Evolutionary conservation across 768 basidiomycete genomes (phyloP), one percentile per base, ranked within the genome.

Genomic region (Trametes cubensis): DNA sequence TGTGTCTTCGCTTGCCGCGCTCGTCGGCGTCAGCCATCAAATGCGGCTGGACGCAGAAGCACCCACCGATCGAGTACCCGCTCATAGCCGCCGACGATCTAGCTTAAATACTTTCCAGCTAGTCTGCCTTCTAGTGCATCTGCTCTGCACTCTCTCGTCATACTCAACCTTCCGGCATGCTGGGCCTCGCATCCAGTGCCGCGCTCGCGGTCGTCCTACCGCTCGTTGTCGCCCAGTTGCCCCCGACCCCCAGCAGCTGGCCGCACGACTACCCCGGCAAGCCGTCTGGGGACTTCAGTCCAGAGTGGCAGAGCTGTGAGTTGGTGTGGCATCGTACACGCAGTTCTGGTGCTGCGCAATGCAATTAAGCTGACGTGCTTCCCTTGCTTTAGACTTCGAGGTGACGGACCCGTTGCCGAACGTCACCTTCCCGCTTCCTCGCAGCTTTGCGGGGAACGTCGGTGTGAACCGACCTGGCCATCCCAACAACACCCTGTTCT

Each of bases 241-340:
- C 63, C 13, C 58, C 63, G 10, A 64, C 63, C 10, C 63, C 61
- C 18, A 63, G 62, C 54, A 69, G 67, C 55, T 78, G 73, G 71
- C 78, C 79, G 10, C 78, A 79, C 42, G 70, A 67, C 44, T 81
- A 81, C 63, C 75, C 80, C 20, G 79, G 79, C 0, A 76, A 77
- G 66, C 80, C 80, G 13, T 66, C 58, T 2, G 69, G 67, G 4
- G 70, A 70, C 59, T 73, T 71, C 61, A 68, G 71, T 26, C 68
- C 74, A 1, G 68, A 55, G 25, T 77, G 75, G 76, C 76, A 77
- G 61, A 60, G 26, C 18, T 77, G 76, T 77, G 55, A 46, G 72
- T 62, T 6, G n/a, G 38, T 28, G 10, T 7, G 13, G 21, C 14
- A 30, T 41, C 4, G 17, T 21, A 11, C 20, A 18, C n/a, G n/a